Conservation (phyloP, 805 yeast genomes). For the Debaryomyces prosopidis region DNA sequence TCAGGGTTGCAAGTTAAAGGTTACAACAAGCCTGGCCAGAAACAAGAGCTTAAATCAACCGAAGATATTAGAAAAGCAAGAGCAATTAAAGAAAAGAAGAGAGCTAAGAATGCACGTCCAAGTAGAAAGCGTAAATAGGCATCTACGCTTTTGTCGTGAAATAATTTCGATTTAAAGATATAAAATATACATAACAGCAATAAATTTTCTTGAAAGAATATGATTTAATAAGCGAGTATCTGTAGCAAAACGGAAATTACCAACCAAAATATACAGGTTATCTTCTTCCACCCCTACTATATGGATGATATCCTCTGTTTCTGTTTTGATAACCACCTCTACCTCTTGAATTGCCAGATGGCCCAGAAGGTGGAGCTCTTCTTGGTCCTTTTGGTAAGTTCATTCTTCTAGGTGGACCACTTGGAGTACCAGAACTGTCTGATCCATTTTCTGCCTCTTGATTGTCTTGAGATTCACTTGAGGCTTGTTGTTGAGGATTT, state of each 20-base stretch:
- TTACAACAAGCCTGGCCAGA: conserved; percentile 46
- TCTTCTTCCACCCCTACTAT: conserved; percentile 41
- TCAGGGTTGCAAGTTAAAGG: conserved; percentile 76
- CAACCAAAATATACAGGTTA: conserved; percentile 1
- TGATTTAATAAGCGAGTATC: no score
- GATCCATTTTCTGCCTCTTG: conserved; percentile 11
- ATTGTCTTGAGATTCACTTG: conserved; percentile 10
- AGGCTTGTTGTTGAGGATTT: conserved; percentile 40
- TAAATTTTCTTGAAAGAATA: no score
- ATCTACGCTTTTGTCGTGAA: no score
- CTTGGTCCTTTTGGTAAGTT: conserved; percentile 56
- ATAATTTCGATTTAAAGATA: no score
- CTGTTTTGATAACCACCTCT: conserved; percentile 33
- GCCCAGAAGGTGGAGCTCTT: conserved; percentile 41
- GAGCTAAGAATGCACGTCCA: conserved; percentile 87
- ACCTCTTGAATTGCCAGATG: conserved; percentile 29
- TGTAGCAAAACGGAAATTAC: neutral
- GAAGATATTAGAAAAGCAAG: conserved; percentile 82
- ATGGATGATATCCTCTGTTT: conserved; percentile 45
- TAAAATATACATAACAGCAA: no score
- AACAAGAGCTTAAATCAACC: conserved; percentile 62
- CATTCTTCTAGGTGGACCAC: conserved; percentile 26
- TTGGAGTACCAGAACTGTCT: conserved; percentile 15
- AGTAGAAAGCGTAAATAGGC: conserved; percentile 24
- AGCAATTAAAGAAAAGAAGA: conserved; percentile 64